Evolutionary conservation across 2,329 filamentous ascomycete species (phyloP), one percentile per base, ranked within the genome.

Genomic region (Ilyonectria mors-panacis): DNA sequence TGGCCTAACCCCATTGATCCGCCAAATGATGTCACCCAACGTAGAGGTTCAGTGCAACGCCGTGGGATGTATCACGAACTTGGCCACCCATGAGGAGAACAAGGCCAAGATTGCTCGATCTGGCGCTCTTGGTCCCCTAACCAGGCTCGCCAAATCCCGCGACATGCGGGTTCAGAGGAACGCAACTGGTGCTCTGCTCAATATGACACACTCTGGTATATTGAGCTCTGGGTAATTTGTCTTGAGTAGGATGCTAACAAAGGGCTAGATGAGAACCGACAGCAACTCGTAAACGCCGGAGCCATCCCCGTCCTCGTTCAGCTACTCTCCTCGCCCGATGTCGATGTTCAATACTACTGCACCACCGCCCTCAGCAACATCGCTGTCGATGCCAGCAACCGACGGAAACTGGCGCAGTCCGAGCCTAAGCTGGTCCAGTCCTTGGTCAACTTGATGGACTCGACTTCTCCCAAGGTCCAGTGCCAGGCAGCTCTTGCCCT

Each of bases 1-100:
- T 65, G 96, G 96, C 28, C 88, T 99, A 67, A 91, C 91, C 59
- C 95, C 96, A 59, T 88, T 99, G 67, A 99, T 98, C 82, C 92
- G 94, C 72, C 96, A 99, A 83, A 99, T 99, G 96, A 94, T 97
- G 84, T 98, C 95, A 63, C 89, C 92, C 53, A 99, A 99, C 76
- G 96, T 99, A 74, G 96, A 99, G 81, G 96, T 99, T 28, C 96
- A 99, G 83, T 99, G 96, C 86, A 99, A 99, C 81, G 96, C 96
- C 48, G 96, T 99, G 68, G 96, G 96, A 58, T 99, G 96, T 85
- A 99, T 99, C 81, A 99, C 96, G 51, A 99, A 99, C 79, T 84
- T 99, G 63, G 96, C 96, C 61, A 99, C 96, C 3, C 96, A 99
- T 78, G 96, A 99, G 83, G 96, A 98, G 75, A 99, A 99, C 85